Evolutionary conservation across 2,329 filamentous ascomycete genomes (phyloP), one percentile per base, ranked within the genome.

Genomic region (Colletotrichum magnum): DNA sequence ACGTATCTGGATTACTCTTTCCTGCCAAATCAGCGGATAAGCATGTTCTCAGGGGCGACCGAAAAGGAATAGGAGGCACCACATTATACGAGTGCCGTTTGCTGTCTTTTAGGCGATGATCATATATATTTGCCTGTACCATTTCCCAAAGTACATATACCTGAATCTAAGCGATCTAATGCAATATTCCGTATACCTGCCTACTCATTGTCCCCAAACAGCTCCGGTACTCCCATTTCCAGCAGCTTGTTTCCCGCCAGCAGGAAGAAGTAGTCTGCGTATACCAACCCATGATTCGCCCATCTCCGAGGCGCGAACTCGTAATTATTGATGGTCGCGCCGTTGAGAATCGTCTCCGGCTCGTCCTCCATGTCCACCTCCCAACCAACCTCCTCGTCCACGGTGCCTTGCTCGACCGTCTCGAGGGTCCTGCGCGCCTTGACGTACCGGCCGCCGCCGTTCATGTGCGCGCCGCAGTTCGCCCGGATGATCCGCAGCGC

Each of bases 211-310:
- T 26, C 16, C 13, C 62, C 58, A 15, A 62, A 62, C 4, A 62
- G 5, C 2, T 39, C 51, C 24, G 32, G 62, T 36, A 73, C 66
- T 4, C 75, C 72, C 75, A 77, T 75, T 2, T 77, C 72, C 56
- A 84, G 67, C n/a, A 84, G 66, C 64, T 80, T 80, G 60, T 86
- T 86, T 6, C 84, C 84, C 43, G 84, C 78, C 39, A 84, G 75
- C 15, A 86, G 65, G 39, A 86, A 79, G 64, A 79, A 86, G 71
- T 86, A 86, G 68, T 86, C 84, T 0, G 84, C 84, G 72, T 86
- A 86, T 0, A 86, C 83, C 21, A 86, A 69, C 1, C 84, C 83
- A 73, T 85, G 83, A 61, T 86, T 77, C 6, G 79, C 79, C 74
- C 83, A 85, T 41, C 79, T 77, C 54, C 79, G 77, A 26, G 82